Conservation (phyloP, 495 filamentous ascomycete species). For the Hypomontagnella monticulosa region DNA sequence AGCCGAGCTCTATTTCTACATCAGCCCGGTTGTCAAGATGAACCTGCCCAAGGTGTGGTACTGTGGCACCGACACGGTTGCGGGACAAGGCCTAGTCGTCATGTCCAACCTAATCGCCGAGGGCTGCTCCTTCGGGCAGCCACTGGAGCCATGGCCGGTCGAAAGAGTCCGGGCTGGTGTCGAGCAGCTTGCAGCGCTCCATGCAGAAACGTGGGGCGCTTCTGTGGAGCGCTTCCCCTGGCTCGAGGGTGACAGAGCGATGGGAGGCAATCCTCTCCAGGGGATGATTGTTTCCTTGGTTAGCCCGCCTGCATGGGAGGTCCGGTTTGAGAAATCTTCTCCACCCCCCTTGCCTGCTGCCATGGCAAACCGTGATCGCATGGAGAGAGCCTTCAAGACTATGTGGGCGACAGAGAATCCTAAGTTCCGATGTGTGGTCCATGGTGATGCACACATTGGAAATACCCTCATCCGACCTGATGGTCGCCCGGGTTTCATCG, state of each 20-base stretch:
- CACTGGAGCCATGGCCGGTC: slow-evolving; percentile 13
- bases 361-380: slow-evolving; percentile 11
- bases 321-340: slow-evolving; percentile 7
- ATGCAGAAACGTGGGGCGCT: slow-evolving; percentile 22
- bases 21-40: slow-evolving; percentile 10
- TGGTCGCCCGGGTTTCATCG: slow-evolving; percentile 18
- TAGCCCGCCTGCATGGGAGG: slow-evolving; percentile 1
- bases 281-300: slow-evolving; percentile 13
- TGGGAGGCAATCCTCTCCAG: slow-evolving; percentile 16
- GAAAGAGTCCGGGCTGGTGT: slow-evolving; percentile 22
- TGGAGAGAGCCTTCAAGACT: slow-evolving; percentile 17
- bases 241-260: slow-evolving; percentile 11
- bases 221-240: slow-evolving; percentile 14
- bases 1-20: slow-evolving; percentile 16
- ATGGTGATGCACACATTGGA: slow-evolving; percentile 20
- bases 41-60: slow-evolving; percentile 18
- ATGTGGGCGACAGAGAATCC: slow-evolving; percentile 25
- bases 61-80: slow-evolving; percentile 3
- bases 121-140: slow-evolving; percentile 14
- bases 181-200: slow-evolving; percentile 16
- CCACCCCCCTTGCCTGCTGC: slow-evolving; percentile 10
- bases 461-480: slow-evolving; percentile 22
- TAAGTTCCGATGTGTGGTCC: slow-evolving; percentile 7
- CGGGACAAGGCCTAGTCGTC: slow-evolving; percentile 14
- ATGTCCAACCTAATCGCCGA: slow-evolving; percentile 7